Percentiles rank a stretch among this genome's conserved stretches.
Evolutionary conservation across 495 filamentous ascomycete genomes (phyloP).

Genomic region (Talaromyces thailandensis): DNA sequence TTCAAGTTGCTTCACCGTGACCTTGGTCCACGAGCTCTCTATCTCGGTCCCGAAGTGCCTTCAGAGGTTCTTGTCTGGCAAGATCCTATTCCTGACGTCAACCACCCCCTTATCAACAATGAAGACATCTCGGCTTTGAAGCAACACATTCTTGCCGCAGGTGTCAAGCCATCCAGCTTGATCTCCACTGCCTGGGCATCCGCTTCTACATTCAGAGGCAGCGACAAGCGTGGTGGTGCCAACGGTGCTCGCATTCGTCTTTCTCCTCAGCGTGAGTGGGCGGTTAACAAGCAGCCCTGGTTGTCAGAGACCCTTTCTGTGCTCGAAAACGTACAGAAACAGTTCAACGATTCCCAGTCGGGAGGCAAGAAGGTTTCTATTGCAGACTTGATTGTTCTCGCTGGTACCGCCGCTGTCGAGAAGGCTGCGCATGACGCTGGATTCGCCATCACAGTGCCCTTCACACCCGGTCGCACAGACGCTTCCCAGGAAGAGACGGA

Average conservation of each 20-base stretch:
- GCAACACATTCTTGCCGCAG: conserved; percentile 51
- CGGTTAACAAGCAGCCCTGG: conserved; percentile 56
- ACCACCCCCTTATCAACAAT: conserved; percentile 47
- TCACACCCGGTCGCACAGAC: conserved; percentile 38
- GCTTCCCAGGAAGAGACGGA: conserved; percentile 60
- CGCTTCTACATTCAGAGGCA: conserved; percentile 61
- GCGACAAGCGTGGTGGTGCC: conserved; percentile 69
- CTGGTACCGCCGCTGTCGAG: conserved; percentile 37
- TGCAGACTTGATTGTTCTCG: conserved; percentile 64
- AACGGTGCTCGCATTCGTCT: conserved; percentile 68
- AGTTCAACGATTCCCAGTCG: conserved; percentile 43
- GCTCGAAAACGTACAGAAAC: conserved; percentile 51
- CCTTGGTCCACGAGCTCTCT: conserved; percentile 57
- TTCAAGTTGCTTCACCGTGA: conserved; percentile 74
- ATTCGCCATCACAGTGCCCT: conserved; percentile 26
- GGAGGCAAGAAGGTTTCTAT: conserved; percentile 60
- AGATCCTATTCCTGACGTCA: conserved; percentile 48
- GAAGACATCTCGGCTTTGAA: conserved; percentile 53
- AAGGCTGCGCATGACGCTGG: conserved; percentile 24
- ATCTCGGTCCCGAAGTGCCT: conserved; percentile 61
- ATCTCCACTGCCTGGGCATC: conserved; percentile 59
- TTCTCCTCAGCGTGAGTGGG: conserved; percentile 57
- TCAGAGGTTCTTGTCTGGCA: conserved; percentile 55
- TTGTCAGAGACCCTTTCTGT: conserved; percentile 45
- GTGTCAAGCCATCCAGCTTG: conserved; percentile 44